Evolutionary conservation across 1,284 basidiomycete genomes (phyloP).

Genomic region (Inonotus obliquus): DNA sequence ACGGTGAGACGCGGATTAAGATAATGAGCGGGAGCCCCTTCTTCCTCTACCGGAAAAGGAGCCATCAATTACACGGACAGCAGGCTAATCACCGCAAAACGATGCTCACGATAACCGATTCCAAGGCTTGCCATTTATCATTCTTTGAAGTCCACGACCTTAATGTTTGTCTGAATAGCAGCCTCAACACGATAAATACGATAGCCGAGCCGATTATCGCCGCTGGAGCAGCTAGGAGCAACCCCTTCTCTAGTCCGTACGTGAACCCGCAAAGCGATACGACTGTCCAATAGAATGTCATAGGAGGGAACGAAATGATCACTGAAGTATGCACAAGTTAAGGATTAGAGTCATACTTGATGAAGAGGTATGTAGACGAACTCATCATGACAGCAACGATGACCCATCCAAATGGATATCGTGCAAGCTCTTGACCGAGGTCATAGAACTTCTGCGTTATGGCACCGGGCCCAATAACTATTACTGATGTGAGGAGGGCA

Average conservation of each 20-base stretch:
- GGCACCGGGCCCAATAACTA: slow-evolving; percentile 54
- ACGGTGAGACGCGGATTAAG: slow-evolving; percentile 74
- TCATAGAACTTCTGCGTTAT: slow-evolving; percentile 72
- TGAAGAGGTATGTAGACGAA: slow-evolving; percentile 28
- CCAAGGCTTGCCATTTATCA: slow-evolving; percentile 73
- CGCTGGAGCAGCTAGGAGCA: slow-evolving; percentile 56
- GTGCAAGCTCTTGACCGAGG: slow-evolving; percentile 56
- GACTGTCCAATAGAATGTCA: slow-evolving; percentile 68
- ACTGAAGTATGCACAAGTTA: slow-evolving; percentile 35
- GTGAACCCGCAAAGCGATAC: slow-evolving; percentile 74
- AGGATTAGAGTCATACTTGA: slow-evolving; percentile 6
- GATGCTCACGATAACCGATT: slow-evolving; percentile 61
- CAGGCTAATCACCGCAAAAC: neutral
- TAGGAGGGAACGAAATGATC: slow-evolving; percentile 70
- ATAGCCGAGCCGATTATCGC: slow-evolving; percentile 64
- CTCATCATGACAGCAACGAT: slow-evolving; percentile 48
- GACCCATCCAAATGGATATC: slow-evolving; percentile 57
- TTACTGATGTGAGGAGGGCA: slow-evolving; percentile 38
- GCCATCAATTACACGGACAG: neutral
- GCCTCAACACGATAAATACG: slow-evolving; percentile 60
- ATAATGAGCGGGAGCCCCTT: slow-evolving; percentile 75
- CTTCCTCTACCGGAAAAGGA: slow-evolving; percentile 41
- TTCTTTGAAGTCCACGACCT: slow-evolving; percentile 55
- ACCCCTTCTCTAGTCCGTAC: slow-evolving; percentile 67
- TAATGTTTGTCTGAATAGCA: slow-evolving; percentile 51